Evolutionary conservation across 441 rosid species (phyloP).

Genomic region (Flueggea neowawraea): DNA sequence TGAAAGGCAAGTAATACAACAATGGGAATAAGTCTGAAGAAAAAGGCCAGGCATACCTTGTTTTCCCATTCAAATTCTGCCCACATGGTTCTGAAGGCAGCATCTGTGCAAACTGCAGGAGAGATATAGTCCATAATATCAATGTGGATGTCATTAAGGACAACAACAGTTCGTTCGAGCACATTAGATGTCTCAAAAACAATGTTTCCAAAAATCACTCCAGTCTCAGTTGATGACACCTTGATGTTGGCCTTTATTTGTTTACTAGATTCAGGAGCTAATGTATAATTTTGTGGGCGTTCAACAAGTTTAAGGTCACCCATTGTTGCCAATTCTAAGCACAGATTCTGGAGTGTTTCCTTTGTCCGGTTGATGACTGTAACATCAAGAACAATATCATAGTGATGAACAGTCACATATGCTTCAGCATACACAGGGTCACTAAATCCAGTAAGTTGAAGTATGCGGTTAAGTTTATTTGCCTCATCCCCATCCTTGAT

Average conservation of each 20-base stretch:
- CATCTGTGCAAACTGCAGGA: constrained; percentile 79
- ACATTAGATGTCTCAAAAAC: constrained; percentile 91
- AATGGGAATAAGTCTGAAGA: too few species aligned
- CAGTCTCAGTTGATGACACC: constrained; percentile 98
- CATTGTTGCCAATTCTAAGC: constrained; percentile 93
- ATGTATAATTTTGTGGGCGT: constrained; percentile 89
- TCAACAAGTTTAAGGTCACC: constrained; percentile 95
- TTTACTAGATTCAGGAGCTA: constrained; percentile 93
- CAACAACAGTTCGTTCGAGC: constrained; percentile 78
- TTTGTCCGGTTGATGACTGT: constrained; percentile 83
- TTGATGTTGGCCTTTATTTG: constrained; percentile 94
- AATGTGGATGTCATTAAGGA: constrained; percentile 92
- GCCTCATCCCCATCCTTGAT: constrained; percentile 83
- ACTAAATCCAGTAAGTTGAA: constrained; percentile 93
- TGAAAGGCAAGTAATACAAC: too few species aligned
- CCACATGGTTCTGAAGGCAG: constrained; percentile 94
- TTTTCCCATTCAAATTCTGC: constrained; percentile 99
- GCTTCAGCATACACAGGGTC: constrained; percentile 98
- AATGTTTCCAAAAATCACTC: constrained; percentile 92
- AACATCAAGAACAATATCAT: constrained; percentile 90
- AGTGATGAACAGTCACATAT: constrained; percentile 86
- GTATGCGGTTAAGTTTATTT: constrained; percentile 87
- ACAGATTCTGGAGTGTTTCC: constrained; percentile 89
- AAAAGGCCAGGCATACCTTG: constrained; percentile 45
- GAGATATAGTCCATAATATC: constrained; percentile 97